Base-by-base conservation (phyloP, 805 yeast genomes). In the Kodamaea lidongshanica region DNA sequence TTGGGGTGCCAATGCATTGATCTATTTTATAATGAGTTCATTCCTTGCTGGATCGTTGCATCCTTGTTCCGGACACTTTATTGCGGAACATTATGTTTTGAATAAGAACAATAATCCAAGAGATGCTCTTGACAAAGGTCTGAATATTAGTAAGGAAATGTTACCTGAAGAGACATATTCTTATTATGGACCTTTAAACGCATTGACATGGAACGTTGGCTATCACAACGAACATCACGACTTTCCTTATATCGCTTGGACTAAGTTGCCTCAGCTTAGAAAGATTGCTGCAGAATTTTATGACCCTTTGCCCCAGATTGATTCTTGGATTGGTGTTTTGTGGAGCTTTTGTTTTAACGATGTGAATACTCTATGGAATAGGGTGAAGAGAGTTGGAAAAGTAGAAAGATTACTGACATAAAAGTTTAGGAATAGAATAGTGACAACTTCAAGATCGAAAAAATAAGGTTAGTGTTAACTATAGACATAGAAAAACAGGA, bases 211-310 rank as follows among this genome's bases (percentile, higher is more conserved):
- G 89, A 87, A 87, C 46, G 96, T 86, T 6, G 96, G 96, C 2
- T 76, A 84, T 51, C 96, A 87, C 56, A 86, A 83, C 47, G 96
- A 87, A 56, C 96, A 87, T 55, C 96, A 87, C 51, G 96, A 87
- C 58, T 87, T 87, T 67, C 96, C 96, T 1, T 87, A 78, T 52
- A 71, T 87, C 44, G 89, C 96, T 1, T 87, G 96, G 96, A 72
- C 92, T 1, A 73, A 76, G 39, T 61, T 87, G 28, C 83, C 82
- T 19, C 58, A 69, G 31, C 59, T 87, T 22, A 67, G 79, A 33
- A 50, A 56, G 27, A 71, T 83, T 18, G 95, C 95, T 3, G 51
- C 67, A 13, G 96, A 87, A 46, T 87, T 82, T 49, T 87, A 87
- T 52, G 80, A 72, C 24, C 83, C 84, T 3, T 65, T 87, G 34